A percentile compares a stretch with the other conserved stretches of the same genome.
These are phyloP conservation scores for Vitis hybrid DNA, from an alignment of 177 flowering plant species.

Conservation along the genomic window DNA sequence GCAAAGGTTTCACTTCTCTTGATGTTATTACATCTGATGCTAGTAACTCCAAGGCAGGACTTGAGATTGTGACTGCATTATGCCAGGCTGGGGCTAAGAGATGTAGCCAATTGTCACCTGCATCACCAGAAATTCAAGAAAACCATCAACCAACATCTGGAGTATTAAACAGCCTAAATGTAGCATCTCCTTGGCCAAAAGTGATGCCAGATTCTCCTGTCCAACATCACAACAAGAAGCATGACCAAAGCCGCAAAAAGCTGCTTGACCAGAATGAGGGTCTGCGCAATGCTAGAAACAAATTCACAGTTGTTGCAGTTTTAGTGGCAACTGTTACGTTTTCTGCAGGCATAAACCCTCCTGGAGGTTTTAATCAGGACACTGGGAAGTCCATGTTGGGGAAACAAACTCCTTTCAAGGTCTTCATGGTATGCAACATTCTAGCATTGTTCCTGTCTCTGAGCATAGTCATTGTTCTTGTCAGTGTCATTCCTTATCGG, in stretches of 20 bases:
- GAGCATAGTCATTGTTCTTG: conserved; percentile 44
- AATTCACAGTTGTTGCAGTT: conserved; percentile 50
- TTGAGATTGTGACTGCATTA: conserved; percentile 33
- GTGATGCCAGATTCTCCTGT: conserved; percentile 13
- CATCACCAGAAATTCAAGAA: conserved; percentile 27
- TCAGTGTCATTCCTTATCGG: conserved; percentile 43
- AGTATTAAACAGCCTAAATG: neutral
- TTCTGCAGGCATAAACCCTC: conserved; percentile 56
- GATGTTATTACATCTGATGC: conserved; percentile 44
- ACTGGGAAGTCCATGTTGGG: conserved; percentile 36
- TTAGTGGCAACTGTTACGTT: conserved; percentile 59
- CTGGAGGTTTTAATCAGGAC: conserved; percentile 47
- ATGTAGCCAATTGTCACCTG: conserved; percentile 38
- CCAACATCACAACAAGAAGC: conserved; percentile 9
- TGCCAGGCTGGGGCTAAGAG: conserved; percentile 49
- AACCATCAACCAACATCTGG: neutral
- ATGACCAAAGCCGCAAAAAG: conserved; percentile 24
- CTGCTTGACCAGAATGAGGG: conserved; percentile 44
- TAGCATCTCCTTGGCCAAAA: conserved; percentile 7
- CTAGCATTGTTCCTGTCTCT: conserved; percentile 49
- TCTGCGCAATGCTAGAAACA: conserved; percentile 44
- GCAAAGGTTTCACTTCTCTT: conserved; percentile 47
- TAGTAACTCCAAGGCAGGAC: conserved; percentile 37
- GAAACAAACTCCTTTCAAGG: conserved; percentile 31
- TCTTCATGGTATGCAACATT: conserved; percentile 46